Evolutionary conservation across 179 eudicot species (phyloP).

Genomic region (Camellia oleifera): DNA sequence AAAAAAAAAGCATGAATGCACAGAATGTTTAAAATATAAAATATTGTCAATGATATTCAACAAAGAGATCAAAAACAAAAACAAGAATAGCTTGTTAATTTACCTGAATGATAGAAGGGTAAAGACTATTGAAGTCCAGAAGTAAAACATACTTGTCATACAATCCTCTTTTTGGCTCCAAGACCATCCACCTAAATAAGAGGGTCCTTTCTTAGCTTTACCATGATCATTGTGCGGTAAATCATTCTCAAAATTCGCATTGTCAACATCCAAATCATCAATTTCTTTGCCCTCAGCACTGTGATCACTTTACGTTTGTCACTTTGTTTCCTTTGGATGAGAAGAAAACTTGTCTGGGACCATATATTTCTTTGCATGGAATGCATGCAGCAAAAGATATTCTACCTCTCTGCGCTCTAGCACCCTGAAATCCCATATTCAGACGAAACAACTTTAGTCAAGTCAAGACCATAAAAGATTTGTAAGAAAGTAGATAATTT

Average conservation of each 20-base stretch:
- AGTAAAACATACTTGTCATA: conserved; percentile 92
- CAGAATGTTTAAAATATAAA: background rate
- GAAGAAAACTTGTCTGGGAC: conserved; percentile 83
- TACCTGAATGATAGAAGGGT: conserved; percentile 99
- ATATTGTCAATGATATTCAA: background rate
- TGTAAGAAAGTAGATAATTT: background rate
- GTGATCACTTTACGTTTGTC: conserved; percentile 56
- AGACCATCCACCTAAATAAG: conserved; percentile 94
- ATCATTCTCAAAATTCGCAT: conserved; percentile 47
- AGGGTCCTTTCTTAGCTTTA: conserved; percentile 82
- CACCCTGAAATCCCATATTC: conserved; percentile 61
- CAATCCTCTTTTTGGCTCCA: conserved; percentile 96
- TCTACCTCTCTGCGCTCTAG: conserved; percentile 99
- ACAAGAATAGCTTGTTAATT: background rate
- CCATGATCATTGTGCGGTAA: conserved; percentile 39
- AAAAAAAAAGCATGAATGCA: background rate
- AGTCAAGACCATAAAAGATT: conserved; percentile 1
- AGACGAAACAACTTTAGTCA: background rate
- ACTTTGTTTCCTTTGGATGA: conserved; percentile 55
- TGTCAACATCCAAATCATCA: conserved; percentile 41
- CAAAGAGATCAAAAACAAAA: conserved; percentile 2
- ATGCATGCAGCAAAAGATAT: conserved; percentile 90
- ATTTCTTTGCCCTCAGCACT: conserved; percentile 33
- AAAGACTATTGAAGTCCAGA: conserved; percentile 98
- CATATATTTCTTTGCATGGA: conserved; percentile 87